Conservation (phyloP, 2,329 filamentous ascomycete species). For the Ascochyta koolunga region DNA sequence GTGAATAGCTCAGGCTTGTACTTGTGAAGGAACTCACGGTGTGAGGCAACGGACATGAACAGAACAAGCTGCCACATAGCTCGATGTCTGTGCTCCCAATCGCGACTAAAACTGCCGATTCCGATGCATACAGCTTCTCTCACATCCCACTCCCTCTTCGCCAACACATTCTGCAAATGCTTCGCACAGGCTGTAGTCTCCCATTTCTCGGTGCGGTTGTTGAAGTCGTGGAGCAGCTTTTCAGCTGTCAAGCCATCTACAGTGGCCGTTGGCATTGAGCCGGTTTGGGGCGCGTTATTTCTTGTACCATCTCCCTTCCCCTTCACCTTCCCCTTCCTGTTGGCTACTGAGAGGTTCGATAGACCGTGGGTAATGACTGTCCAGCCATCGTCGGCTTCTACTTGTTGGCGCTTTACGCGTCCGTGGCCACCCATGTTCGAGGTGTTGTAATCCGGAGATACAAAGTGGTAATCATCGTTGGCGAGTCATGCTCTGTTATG, state of each 20-base stretch:
- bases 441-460: background rate
- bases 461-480: background rate
- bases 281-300: constrained; percentile 1
- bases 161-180: constrained; percentile 23
- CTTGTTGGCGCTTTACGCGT: constrained; percentile 39
- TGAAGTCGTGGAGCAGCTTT: constrained; percentile 31
- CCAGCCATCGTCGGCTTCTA: constrained; percentile 44
- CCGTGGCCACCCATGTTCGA: constrained; percentile 17
- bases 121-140: constrained; percentile 43
- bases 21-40: constrained; percentile 6
- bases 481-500: constrained; percentile 2
- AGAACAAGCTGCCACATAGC: constrained; percentile 48
- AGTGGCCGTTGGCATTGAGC: constrained; percentile 20
- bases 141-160: constrained; percentile 20
- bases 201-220: constrained; percentile 33
- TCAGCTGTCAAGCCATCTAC: constrained; percentile 34
- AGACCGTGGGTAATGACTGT: constrained; percentile 44
- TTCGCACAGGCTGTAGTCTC: constrained; percentile 28
- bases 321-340: constrained; percentile 2
- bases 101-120: constrained; percentile 44
- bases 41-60: constrained; percentile 35
- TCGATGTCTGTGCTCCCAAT: constrained; percentile 43
- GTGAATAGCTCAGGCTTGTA: background rate
- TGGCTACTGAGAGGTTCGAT: constrained; percentile 15
- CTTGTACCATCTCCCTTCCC: background rate